phyloP scores from a whole-genome alignment of 164 flowering plant species.

The Annona squamosa region DNA sequence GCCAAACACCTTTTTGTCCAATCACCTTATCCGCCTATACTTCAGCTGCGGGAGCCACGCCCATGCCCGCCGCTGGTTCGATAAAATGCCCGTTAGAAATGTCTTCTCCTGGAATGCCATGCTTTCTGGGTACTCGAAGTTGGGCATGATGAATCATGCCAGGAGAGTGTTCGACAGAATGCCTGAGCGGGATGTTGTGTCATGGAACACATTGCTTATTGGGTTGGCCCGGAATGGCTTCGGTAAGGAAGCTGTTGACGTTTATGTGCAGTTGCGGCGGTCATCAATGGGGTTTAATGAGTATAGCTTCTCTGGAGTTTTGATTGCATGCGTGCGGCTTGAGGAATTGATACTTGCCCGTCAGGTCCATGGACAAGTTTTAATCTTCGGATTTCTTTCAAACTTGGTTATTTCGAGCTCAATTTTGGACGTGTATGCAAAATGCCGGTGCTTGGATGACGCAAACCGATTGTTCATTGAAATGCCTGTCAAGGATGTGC shows the following conservation, averaged over 20 bases:
- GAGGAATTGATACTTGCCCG: conserved; percentile 33
- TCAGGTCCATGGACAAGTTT: conserved; percentile 66
- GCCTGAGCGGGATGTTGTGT: conserved; percentile 60
- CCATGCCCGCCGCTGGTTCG: conserved; percentile 52
- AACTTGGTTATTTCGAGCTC: conserved; percentile 58
- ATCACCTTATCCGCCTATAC: conserved; percentile 54
- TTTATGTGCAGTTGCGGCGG: conserved; percentile 39
- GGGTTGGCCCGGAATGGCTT: conserved; percentile 41
- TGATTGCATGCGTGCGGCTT: conserved; percentile 53
- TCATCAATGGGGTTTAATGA: conserved; percentile 37
- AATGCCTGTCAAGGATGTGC: conserved; percentile 46
- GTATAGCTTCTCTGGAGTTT: conserved; percentile 61
- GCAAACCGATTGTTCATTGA: conserved; percentile 54
- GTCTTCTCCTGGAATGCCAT: conserved; percentile 64
- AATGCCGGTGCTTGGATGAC: conserved; percentile 43
- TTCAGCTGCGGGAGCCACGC: conserved; percentile 37
- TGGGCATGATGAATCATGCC: conserved; percentile 40
- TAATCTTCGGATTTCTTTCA: conserved; percentile 40
- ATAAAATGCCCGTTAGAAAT: conserved; percentile 56
- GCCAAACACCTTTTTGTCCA: conserved; percentile 40
- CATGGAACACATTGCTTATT: conserved; percentile 76
- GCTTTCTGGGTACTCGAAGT: conserved; percentile 65
- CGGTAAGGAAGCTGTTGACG: conserved; percentile 37
- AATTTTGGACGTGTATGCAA: conserved; percentile 59
- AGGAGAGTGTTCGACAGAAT: conserved; percentile 48